Conservation (phyloP, 805 yeast genomes). For the Starmera quercuum region DNA sequence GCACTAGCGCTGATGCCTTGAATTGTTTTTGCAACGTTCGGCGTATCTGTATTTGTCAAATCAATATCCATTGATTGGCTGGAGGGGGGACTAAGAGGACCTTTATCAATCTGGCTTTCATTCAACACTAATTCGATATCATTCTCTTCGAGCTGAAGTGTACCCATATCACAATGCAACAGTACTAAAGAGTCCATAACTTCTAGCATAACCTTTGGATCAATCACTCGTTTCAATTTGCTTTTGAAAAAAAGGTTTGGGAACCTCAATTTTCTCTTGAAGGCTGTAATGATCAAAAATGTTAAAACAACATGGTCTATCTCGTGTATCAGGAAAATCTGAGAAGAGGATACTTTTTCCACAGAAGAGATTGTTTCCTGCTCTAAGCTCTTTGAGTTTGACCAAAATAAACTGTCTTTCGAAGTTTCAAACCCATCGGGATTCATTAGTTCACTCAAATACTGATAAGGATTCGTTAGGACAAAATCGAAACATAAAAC, state of each 20-base stretch:
- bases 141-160: background rate
- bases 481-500: constrained; percentile 17
- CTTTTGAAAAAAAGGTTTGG: constrained; percentile 10
- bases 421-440: background rate
- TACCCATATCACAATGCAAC: background rate
- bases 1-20: background rate
- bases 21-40: background rate
- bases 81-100: background rate
- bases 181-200: constrained; percentile 1
- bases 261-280: background rate
- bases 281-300: background rate
- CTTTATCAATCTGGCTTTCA: background rate
- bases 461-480: constrained; percentile 9
- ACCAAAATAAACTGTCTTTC: constrained; percentile 4
- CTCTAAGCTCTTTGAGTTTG: background rate
- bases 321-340: constrained; percentile 9
- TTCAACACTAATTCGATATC: background rate
- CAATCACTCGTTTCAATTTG: background rate
- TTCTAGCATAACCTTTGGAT: background rate
- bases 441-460: constrained; percentile 1
- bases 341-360: constrained; percentile 6
- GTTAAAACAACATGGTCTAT: constrained; percentile 6
- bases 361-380: constrained; percentile 1
- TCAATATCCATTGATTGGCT: background rate
- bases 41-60: background rate